Base-by-base conservation (phyloP, 1,284 basidiomycete genomes). In the Papiliotrema terrestris region DNA sequence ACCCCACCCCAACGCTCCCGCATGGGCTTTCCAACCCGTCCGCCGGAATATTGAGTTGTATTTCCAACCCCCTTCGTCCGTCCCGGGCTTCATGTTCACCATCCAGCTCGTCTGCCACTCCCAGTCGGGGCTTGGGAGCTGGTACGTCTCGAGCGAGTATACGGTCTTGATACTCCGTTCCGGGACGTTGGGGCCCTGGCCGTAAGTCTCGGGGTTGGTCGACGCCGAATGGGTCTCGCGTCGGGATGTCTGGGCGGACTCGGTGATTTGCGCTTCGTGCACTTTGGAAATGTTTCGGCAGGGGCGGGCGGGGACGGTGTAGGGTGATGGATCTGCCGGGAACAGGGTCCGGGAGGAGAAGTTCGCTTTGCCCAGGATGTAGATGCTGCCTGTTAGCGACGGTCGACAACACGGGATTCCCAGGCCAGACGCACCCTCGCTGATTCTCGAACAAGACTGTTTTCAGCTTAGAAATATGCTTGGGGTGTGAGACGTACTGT, bases 401-500 rank as follows among this genome's bases (percentile, higher is more conserved):
- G 4, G 39, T 20, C 9, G 32, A 19, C 19, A 9, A 9, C 17
- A 3, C 47, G 26, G 42, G 19, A 15, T 39, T n/a, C 22, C 13
- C 52, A 55, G 8, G 45, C 11, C n/a, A 17, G 8, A 4, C 68
- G 57, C 43, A 71, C 72, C 74, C 74, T 60, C 77, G 59, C 57
- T 78, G 77, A 54, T 78, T 78, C 59, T 78, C 77, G 49, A 74
- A 77, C 43, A 76, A 60, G 17, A 75, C 75, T 77, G 55, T 2
- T 8, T 35, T 43, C 25, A 50, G 32, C 14, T 41, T 15, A 29
- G 5, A 20, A 35, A 15, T 22, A 8, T 5, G 80, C 86, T 66
- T 68, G 89, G 88, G 74, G 63, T 82, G 83, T 90, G 90, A 93
- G 62, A 74, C 71, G 45, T 91, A 90, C 48, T 84, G 29, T 32